phyloP scores from a whole-genome alignment of 805 yeast genomes.

The Kuraishia borneana region DNA sequence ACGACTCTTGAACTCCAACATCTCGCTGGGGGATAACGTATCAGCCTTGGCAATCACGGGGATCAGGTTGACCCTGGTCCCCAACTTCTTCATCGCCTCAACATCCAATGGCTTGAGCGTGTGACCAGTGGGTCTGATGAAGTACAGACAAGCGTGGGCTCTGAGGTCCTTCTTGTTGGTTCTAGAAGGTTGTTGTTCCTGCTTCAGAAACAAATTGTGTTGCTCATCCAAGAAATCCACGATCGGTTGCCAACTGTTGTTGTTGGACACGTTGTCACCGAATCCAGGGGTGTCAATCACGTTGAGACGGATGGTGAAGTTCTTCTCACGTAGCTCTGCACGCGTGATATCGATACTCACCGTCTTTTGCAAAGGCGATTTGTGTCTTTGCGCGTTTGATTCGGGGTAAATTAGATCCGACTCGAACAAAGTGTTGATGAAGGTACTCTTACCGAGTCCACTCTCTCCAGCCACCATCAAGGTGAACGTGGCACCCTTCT shows the following conservation, averaged over 20 bases:
- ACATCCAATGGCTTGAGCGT: constrained; percentile 81
- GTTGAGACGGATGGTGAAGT: constrained; percentile 65
- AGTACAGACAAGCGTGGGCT: constrained; percentile 85
- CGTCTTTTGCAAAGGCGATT: constrained; percentile 53
- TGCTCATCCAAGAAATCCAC: constrained; percentile 87
- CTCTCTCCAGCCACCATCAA: constrained; percentile 86
- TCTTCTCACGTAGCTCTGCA: constrained; percentile 78
- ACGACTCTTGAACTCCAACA: constrained; percentile 57
- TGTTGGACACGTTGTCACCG: constrained; percentile 83
- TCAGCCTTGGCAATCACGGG: constrained; percentile 89
- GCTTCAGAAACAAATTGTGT: constrained; percentile 80
- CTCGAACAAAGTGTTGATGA: constrained; percentile 77
- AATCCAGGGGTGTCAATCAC: constrained; percentile 90
- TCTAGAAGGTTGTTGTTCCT: constrained; percentile 86
- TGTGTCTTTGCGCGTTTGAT: constrained; percentile 42
- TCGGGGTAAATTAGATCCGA: constrained; percentile 52
- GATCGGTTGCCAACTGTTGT: constrained; percentile 77
- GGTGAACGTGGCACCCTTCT: constrained; percentile 67
- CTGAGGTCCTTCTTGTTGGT: constrained; percentile 59
- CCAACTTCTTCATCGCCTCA: constrained; percentile 75
- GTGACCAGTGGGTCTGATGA: constrained; percentile 87
- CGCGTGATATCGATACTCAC: constrained; percentile 71
- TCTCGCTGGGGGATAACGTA: constrained; percentile 63
- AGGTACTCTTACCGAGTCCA: constrained; percentile 89
- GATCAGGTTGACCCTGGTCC: constrained; percentile 73